A percentile compares a stretch with the other conserved stretches of the same genome.
Evolutionary conservation across 371 early-diverging fungal species (phyloP).

Genomic region (Lichtheimia ramosa): DNA sequence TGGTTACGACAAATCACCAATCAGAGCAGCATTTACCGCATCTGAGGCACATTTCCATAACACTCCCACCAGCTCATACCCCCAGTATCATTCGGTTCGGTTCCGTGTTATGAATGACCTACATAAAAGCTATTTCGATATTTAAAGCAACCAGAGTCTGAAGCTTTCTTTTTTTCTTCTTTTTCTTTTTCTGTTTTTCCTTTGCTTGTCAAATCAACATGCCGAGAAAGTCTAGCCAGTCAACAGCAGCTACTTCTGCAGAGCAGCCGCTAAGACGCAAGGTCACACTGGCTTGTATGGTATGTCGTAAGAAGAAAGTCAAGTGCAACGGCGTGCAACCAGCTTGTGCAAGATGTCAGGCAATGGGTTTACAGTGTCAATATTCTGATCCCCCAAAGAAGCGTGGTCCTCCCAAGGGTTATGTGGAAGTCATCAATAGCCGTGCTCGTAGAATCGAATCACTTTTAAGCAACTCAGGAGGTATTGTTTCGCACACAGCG

Average conservation of each 20-base stretch:
- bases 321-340: conserved; percentile 53
- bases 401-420: conserved; percentile 76
- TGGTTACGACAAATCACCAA: neutral
- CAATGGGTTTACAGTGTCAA: conserved; percentile 36
- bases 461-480: conserved; percentile 32
- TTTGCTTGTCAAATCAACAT: conserved; percentile 10
- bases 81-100: neutral
- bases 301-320: conserved; percentile 53
- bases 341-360: conserved; percentile 39
- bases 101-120: neutral
- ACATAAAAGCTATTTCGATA: neutral
- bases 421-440: conserved; percentile 72
- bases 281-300: conserved; percentile 46
- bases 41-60: neutral
- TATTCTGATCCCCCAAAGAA: conserved; percentile 47
- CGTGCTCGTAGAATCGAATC: conserved; percentile 70
- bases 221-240: conserved; percentile 11
- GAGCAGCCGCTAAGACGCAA: conserved; percentile 37
- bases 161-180: neutral
- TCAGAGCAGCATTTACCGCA: neutral
- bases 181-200: neutral
- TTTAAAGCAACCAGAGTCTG: neutral
- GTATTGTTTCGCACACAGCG: conserved; percentile 1
- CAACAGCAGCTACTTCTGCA: conserved; percentile 11
- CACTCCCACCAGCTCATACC: neutral